Base-by-base conservation (phyloP, 83 land plant species). In the Picea abies region DNA sequence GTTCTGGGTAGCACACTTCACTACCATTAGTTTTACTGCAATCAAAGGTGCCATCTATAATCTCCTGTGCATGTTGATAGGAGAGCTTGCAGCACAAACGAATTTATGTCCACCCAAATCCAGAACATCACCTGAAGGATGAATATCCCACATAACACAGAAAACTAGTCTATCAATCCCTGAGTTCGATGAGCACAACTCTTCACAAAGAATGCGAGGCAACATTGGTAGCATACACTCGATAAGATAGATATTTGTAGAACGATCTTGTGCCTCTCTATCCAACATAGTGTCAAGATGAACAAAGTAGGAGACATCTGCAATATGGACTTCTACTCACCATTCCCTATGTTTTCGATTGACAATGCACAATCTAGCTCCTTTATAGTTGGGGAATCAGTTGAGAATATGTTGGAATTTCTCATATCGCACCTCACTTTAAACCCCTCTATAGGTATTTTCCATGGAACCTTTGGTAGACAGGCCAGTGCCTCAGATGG, bases 311-410 rank as follows among this genome's bases (percentile, higher is more conserved):
- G 99, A 95, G 17, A 87, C 98, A 89, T 97, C 99, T 78, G 99
- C 95, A 81, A 97, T 92, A 82, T 97, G 99, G 63, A 97, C 94
- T 16, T 98, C 99, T 26, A 97, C 89, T 84, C 76, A 26, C 84
- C 92, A 82, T 89, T 81, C 0, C 86, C 88, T 29, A 95, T 26
- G 23, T n/a, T 84, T 82, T 95, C 94, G 83, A 97, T 79, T 22
- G 99, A 97, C 63, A 97, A 81, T 20, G 99, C 99, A 90, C 95
- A 97, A 87, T 95, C 99, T 78, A 95, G 88, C 84, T 95, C 98
- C 64, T 88, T 87, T 20, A 98, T 95, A 76, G 96, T 90, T n/a
- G 98, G 82, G 76, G 98, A 95, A 79, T 97, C 99, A 85, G 95
- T 90, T 20, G 99, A 91, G 81, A 97, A 95, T 35, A 91, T 80